phyloP scores from a whole-genome alignment of 306 rosid genomes.

The Casuarina equisetifolia region DNA sequence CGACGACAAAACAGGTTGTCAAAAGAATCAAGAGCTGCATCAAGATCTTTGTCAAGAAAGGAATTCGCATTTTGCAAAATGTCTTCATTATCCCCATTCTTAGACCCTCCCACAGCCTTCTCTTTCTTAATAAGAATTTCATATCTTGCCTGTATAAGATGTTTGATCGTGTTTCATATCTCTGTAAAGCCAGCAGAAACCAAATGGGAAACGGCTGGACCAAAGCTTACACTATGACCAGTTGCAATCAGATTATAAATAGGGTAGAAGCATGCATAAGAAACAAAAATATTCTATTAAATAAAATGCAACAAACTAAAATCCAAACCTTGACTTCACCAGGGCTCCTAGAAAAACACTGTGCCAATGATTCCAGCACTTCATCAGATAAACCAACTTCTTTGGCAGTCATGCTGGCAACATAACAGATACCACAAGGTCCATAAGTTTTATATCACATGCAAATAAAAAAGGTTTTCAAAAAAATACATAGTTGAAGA shows the following conservation, averaged over 20 bases:
- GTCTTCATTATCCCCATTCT: slow-evolving; percentile 52
- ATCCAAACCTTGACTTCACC: slow-evolving; percentile 69
- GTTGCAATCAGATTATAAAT: slow-evolving; percentile 47
- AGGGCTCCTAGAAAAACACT: slow-evolving; percentile 74
- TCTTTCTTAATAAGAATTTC: slow-evolving; percentile 58
- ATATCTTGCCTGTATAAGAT: slow-evolving; percentile 96
- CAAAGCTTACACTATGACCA: slow-evolving; percentile 73
- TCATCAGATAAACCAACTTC: slow-evolving; percentile 73
- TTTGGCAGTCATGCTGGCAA: slow-evolving; percentile 71
- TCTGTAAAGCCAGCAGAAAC: slow-evolving; percentile 93
- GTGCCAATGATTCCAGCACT: slow-evolving; percentile 74
- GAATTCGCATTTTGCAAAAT: slow-evolving; percentile 53
- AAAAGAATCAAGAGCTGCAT: slow-evolving; percentile 95
- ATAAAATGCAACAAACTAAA: slow-evolving; percentile 10
- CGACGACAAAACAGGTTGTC: slow-evolving; percentile 98
- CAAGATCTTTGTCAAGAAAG: slow-evolving; percentile 89
- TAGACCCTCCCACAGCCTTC: slow-evolving; percentile 49
- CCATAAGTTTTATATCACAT: slow-evolving; percentile 25
- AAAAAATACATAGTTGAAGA: background rate
- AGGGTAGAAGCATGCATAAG: slow-evolving; percentile 29
- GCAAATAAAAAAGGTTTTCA: background rate
- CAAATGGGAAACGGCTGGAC: slow-evolving; percentile 92
- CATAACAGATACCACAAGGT: slow-evolving; percentile 31
- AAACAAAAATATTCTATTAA: slow-evolving; percentile 17
- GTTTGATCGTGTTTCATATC: slow-evolving; percentile 92